phyloP scores from a whole-genome alignment of 2,329 filamentous ascomycete species.

The Colletotrichum destructivum region DNA sequence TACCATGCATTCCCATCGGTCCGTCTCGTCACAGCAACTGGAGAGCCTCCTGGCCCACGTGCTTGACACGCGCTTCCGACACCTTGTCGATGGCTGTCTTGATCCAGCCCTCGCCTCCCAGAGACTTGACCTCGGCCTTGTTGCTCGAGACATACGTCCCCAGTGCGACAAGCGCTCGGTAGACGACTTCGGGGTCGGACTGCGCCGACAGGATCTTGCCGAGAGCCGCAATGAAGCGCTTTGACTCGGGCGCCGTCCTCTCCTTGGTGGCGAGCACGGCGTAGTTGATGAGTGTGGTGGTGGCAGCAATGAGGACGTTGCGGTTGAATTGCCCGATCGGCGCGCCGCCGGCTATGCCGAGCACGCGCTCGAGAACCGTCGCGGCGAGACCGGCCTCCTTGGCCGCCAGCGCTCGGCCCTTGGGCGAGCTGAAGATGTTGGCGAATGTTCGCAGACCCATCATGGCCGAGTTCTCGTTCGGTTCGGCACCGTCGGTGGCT shows the following conservation, averaged over 20 bases:
- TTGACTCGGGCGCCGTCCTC: constrained; percentile 54
- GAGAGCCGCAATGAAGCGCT: constrained; percentile 72
- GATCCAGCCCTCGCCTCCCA: constrained; percentile 60
- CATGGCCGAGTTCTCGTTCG: constrained; percentile 87
- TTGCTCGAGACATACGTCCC: constrained; percentile 82
- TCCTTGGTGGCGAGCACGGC: constrained; percentile 76
- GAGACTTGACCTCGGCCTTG: constrained; percentile 58
- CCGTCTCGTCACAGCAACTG: constrained; percentile 48
- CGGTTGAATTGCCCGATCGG: constrained; percentile 74
- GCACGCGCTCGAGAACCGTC: constrained; percentile 73
- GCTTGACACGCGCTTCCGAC: constrained; percentile 63
- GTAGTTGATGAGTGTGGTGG: constrained; percentile 89
- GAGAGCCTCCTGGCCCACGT: constrained; percentile 63
- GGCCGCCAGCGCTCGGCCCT: constrained; percentile 77
- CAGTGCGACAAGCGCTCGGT: constrained; percentile 84
- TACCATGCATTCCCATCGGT: not conserved
- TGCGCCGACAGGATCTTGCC: constrained; percentile 75
- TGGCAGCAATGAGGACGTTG: constrained; percentile 85
- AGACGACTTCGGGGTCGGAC: constrained; percentile 86
- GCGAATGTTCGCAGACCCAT: constrained; percentile 85
- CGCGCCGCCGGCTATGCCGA: constrained; percentile 64
- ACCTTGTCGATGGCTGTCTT: constrained; percentile 60
- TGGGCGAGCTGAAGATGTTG: constrained; percentile 84
- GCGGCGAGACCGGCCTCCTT: constrained; percentile 73
- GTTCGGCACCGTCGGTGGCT: constrained; percentile 66